Base-by-base conservation (phyloP, 768 basidiomycete genomes). In the Sporobolomyces pararoseus region DNA sequence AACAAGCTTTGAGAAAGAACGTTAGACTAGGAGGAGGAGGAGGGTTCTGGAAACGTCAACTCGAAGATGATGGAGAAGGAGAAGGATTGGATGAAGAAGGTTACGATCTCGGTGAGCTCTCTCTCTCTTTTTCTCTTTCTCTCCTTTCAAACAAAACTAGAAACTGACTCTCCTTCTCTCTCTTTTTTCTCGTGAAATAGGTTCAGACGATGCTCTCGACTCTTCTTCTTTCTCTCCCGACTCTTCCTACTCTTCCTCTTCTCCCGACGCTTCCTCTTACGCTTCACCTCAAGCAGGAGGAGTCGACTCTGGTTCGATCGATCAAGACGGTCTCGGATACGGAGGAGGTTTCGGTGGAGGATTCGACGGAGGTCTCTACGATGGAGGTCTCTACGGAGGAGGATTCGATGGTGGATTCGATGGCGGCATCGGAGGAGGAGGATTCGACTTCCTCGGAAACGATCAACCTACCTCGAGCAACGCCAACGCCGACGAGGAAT, bases 1-100 rank as follows among this genome's bases (percentile, higher is more conserved):
- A 60, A 12, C 7, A 60, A 31, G 58, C 39, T 12, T 16, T 47
- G 19, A 60, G 19, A 27, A 60, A 47, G 25, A 46, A 46, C 29
- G 12, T 60, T 19, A 14, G 27, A 31, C 4, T 31, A 7, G 58
- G 58, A 17, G 58, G 58, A 39, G 55, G n/a, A 3, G 55, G n/a
- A 3, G n/a, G n/a, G n/a, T 31, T 60, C 58, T 60, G 58, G 58
- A 60, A 60, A 31, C 39, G 58, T 6, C 58, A 60, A 46, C 47
- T 31, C 21, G 57, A 58, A 6, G 57, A 29, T 4, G 37, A 39
- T 39, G 53, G 46, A 13, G 10, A 13, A 12, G 10, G 13, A 14
- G 46, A 21, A 13, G 46, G 46, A 14, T 21, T 47, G 7, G 10
- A 47, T 23, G 21, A 14, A 7, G 46, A 21, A 47, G 46, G 46